phyloP scores from a whole-genome alignment of 2,329 filamentous ascomycete species.

The Aspergillus sp. region DNA sequence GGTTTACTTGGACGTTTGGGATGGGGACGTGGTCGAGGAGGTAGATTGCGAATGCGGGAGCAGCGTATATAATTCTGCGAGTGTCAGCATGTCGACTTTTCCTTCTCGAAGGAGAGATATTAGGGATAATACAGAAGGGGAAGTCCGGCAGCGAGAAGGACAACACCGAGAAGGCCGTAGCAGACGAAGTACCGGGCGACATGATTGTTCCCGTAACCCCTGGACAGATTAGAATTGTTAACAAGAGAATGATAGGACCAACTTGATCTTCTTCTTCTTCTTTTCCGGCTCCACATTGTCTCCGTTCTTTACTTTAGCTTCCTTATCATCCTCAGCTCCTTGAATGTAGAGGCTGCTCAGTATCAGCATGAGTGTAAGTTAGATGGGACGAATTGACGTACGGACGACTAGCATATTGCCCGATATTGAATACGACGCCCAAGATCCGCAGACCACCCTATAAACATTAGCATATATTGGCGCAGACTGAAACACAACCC shows the following conservation, averaged over 20 bases:
- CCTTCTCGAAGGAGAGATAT: background rate
- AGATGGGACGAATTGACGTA: background rate
- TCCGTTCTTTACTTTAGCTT: background rate
- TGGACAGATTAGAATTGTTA: background rate
- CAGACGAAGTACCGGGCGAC: slow-evolving; percentile 9
- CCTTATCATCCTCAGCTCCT: background rate
- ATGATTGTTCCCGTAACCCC: slow-evolving; percentile 7
- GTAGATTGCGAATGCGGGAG: slow-evolving; percentile 8
- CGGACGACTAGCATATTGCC: background rate
- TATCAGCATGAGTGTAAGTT: no score
- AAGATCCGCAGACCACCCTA: slow-evolving; percentile 1
- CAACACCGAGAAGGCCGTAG: slow-evolving; percentile 1
- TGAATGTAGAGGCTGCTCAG: no score
- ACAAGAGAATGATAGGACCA: background rate
- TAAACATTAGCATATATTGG: no score
- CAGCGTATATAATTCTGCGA: slow-evolving; percentile 3
- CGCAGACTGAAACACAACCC: background rate
- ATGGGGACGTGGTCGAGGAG: slow-evolving; percentile 6
- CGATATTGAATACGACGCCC: slow-evolving; percentile 2
- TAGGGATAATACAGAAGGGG: slow-evolving; percentile 1
- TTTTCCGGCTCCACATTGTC: background rate
- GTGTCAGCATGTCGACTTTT: background rate
- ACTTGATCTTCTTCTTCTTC: slow-evolving; percentile 2
- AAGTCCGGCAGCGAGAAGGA: slow-evolving; percentile 2
- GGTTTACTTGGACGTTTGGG: slow-evolving; percentile 1